Evolutionary conservation across 768 basidiomycete genomes (phyloP), one percentile per base, ranked within the genome.

Genomic region (Lactarius pseudohatsudake): DNA sequence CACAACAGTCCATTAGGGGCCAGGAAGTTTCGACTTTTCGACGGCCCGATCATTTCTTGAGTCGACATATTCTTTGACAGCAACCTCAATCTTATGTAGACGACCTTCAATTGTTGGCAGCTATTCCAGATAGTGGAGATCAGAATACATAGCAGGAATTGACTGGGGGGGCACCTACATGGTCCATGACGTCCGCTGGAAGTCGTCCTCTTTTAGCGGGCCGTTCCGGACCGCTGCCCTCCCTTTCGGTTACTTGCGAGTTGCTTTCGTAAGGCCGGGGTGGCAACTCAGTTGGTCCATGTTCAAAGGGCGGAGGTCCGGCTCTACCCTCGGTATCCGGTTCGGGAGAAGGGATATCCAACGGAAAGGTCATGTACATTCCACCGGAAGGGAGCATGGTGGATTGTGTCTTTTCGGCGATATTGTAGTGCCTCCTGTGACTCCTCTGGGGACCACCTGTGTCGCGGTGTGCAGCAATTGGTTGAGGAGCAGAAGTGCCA

Each of bases 321-420:
- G 62, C 54, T 2, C 43, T 41, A n/a, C 58, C 28, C 3, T 50
- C 54, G 32, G 58, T n/a, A 20, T 67, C 61, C 61, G 68, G 65
- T 18, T 59, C 65, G 40, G 68, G 65, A 65, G 66, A 67, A 28
- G 63, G 57, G n/a, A 67, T 69, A 13, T 67, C 65, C 41, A 69
- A 28, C 57, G 68, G 68, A 54, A 69, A 69, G 0, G 68, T 69
- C 65, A 69, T 69, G 36, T 56, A 68, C 68, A 69, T 68, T 28
- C 68, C 65, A 62, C 68, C 68, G 53, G 68, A 69, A n/a, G 65
- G 65, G 26, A 69, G 61, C 7, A 69, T 53, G n/a, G 65, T 69
- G n/a, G 68, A 67, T 18, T 69, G 68, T 30, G 68, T 67, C 57
- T 67, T 67, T 59, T 69, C 68, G 18, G 65, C 68, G 3, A 69